phyloP scores from a whole-genome alignment of 768 basidiomycete genomes.

The Fomitopsis pulvina region DNA sequence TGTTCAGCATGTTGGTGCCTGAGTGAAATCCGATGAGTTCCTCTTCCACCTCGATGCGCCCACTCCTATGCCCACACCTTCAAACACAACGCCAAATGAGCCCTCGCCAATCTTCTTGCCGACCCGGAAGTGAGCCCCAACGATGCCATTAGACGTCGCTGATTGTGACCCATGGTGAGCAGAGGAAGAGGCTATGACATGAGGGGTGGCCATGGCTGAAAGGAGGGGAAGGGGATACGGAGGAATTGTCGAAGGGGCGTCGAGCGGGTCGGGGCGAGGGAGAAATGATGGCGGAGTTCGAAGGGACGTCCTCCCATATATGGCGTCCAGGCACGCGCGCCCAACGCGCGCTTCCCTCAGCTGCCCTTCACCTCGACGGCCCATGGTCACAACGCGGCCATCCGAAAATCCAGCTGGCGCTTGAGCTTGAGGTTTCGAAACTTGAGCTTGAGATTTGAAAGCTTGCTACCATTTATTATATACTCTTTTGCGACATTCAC shows the following conservation, averaged over 20 bases:
- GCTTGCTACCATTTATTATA: no score
- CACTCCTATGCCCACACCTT: constrained; percentile 51
- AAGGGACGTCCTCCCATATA: not conserved
- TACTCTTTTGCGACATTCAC: no score
- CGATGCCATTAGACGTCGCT: constrained; percentile 62
- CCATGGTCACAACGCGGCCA: no score
- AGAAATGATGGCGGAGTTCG: constrained; percentile 4
- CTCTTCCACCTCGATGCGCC: not conserved
- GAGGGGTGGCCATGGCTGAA: constrained; percentile 64
- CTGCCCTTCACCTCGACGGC: no score
- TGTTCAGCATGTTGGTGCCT: constrained; percentile 85
- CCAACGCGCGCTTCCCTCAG: not conserved
- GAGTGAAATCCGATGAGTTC: constrained; percentile 1
- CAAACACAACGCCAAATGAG: constrained; percentile 96
- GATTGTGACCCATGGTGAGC: constrained; percentile 55
- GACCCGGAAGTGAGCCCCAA: constrained; percentile 78
- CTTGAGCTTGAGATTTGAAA: no score
- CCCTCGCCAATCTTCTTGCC: constrained; percentile 99
- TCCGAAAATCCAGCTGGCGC: no score
- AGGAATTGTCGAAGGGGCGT: constrained; percentile 7
- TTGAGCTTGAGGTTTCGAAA: no score
- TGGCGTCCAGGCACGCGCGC: not conserved
- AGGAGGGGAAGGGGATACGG: constrained; percentile 11
- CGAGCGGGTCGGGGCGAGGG: not conserved
- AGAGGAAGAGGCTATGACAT: constrained; percentile 78